phyloP scores from a whole-genome alignment of 305 asterid genomes.

The Rubia tinctorum region DNA sequence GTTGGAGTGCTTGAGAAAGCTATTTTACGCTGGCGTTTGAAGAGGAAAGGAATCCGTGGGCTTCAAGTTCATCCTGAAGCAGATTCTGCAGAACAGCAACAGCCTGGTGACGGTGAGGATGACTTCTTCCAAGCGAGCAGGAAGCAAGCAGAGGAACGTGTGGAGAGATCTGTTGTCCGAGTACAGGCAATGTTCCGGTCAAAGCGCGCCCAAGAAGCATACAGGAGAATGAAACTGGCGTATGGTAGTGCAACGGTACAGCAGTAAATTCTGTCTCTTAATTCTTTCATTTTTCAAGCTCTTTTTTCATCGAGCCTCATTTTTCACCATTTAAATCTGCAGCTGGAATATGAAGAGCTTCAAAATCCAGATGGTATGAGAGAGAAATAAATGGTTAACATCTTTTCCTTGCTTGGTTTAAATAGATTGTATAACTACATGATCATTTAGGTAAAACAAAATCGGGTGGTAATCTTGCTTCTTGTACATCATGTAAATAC shows the following conservation, averaged over 20 bases:
- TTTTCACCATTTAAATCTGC: conserved; percentile 22
- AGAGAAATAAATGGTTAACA: conserved; percentile 10
- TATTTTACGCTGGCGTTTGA: conserved; percentile 88
- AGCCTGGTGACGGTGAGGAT: conserved; percentile 62
- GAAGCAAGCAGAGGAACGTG: conserved; percentile 97
- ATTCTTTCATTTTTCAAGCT: neutral
- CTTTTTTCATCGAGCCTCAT: neutral
- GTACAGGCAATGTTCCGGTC: conserved; percentile 99
- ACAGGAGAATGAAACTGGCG: conserved; percentile 82
- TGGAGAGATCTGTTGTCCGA: conserved; percentile 83
- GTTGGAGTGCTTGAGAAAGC: conserved; percentile 96
- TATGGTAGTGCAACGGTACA: conserved; percentile 62
- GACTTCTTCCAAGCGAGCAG: conserved; percentile 89
- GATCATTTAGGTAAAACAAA: neutral
- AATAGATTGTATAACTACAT: neutral
- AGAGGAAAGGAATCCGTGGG: conserved; percentile 93
- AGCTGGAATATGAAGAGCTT: conserved; percentile 58
- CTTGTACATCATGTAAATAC: conserved; percentile 17
- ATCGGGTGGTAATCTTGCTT: neutral
- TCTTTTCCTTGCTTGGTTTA: neutral
- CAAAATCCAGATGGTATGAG: conserved; percentile 48
- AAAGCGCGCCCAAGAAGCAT: conserved; percentile 85
- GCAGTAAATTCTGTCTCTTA: neutral
- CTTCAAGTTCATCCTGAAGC: conserved; percentile 51
- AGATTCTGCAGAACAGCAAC: conserved; percentile 30